Conservation (phyloP, 495 filamentous ascomycete genomes). For the Neurospora intermedia region DNA sequence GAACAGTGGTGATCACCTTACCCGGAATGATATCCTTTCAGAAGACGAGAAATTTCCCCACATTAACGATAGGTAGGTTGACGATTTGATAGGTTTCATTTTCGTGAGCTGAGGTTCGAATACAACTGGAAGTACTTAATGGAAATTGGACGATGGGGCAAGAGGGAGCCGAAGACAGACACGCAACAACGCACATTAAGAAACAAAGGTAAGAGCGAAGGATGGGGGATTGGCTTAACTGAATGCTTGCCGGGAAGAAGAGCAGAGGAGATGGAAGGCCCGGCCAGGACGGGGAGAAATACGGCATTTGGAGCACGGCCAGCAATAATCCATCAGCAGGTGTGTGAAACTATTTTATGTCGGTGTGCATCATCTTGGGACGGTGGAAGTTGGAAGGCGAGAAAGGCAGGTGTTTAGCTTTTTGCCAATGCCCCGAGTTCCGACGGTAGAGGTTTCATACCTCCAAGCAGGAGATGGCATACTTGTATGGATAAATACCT, state of each 20-base stretch:
- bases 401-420: not conserved
- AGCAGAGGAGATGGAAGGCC: not conserved
- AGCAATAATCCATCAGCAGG: not conserved
- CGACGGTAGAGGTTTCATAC: not conserved
- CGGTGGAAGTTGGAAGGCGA: not conserved
- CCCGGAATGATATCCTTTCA: not conserved
- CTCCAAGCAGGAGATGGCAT: not conserved
- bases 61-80: no score
- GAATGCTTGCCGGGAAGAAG: not conserved
- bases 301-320: not conserved
- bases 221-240: no score
- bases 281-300: not conserved
- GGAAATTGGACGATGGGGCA: not conserved
- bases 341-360: not conserved
- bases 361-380: not conserved
- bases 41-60: not conserved
- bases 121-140: not conserved
- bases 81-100: not conserved
- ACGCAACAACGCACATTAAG: not conserved
- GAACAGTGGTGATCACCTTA: not conserved
- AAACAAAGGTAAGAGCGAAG: no score
- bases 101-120: not conserved
- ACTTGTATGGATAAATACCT: not conserved
- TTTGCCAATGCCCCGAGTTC: no score
- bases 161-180: not conserved